Conservation (phyloP, 2,329 filamentous ascomycete species). For the Cryoendolithus antarcticus region DNA sequence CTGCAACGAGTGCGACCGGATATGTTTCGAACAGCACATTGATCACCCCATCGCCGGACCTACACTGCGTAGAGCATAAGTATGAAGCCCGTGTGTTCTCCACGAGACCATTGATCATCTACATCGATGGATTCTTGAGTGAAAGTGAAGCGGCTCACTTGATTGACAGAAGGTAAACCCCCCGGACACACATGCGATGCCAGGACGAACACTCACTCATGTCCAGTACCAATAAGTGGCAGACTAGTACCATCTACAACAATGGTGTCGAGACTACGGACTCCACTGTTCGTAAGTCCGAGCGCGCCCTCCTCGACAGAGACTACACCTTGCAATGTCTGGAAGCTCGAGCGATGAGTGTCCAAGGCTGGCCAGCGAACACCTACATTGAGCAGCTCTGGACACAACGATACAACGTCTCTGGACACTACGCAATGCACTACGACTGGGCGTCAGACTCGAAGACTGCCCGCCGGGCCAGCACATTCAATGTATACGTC, state of each 20-base stretch:
- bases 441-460: conserved; percentile 43
- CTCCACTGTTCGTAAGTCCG: conserved; percentile 39
- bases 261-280: conserved; percentile 36
- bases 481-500: conserved; percentile 52
- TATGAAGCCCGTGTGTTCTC: conserved; percentile 38
- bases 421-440: conserved; percentile 47
- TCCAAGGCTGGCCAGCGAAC: conserved; percentile 48
- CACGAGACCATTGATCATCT: conserved; percentile 43
- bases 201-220: not conserved
- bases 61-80: conserved; percentile 27
- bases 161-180: conserved; percentile 38
- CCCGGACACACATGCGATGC: not conserved
- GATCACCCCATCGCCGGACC: conserved; percentile 27
- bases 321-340: conserved; percentile 43
- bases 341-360: conserved; percentile 43
- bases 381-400: conserved; percentile 49
- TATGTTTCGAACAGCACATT: conserved; percentile 18
- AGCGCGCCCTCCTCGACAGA: conserved; percentile 38
- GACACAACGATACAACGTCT: conserved; percentile 46
- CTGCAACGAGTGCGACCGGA: conserved; percentile 5
- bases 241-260: conserved; percentile 43
- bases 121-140: conserved; percentile 44
- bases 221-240: conserved; percentile 35
- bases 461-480: conserved; percentile 29
- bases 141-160: conserved; percentile 37